phyloP scores from a whole-genome alignment of 2,329 filamentous ascomycete species.

The Pseudogymnoascus sp. region DNA sequence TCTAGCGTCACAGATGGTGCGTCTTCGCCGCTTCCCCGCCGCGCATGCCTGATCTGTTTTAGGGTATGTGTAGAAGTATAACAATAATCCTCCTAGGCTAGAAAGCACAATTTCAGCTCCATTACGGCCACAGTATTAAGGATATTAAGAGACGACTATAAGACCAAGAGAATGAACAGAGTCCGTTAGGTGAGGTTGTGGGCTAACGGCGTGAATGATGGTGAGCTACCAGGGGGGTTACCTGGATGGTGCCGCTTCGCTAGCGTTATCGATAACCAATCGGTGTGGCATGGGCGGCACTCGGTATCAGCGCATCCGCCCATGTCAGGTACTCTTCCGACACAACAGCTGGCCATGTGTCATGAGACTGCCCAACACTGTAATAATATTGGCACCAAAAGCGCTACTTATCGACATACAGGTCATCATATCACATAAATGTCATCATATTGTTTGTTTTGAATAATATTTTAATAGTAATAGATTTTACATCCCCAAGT shows the following conservation, averaged over 20 bases:
- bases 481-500: background rate
- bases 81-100: background rate
- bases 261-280: conserved; percentile 11
- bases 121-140: background rate
- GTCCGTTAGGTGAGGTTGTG: conserved; percentile 4
- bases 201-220: conserved; percentile 3
- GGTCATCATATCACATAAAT: background rate
- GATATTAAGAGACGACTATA: background rate
- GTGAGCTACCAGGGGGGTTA: conserved; percentile 3
- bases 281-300: conserved; percentile 1
- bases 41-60: conserved; percentile 5
- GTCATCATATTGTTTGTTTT: background rate
- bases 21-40: conserved; percentile 3
- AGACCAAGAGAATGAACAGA: background rate
- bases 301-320: conserved; percentile 1
- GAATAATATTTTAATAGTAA: background rate
- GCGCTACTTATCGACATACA: background rate
- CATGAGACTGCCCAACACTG: background rate
- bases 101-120: background rate
- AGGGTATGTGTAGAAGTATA: conserved; percentile 1
- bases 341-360: background rate
- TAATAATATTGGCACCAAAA: background rate
- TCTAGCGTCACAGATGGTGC: conserved; percentile 5
- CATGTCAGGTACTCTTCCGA: background rate
- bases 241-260: conserved; percentile 6